A percentile compares a stretch with the other conserved stretches of the same genome.
These are phyloP conservation scores for Emericellopsis terricola DNA, from an alignment of 495 filamentous ascomycete genomes.

Conservation along the genomic window DNA sequence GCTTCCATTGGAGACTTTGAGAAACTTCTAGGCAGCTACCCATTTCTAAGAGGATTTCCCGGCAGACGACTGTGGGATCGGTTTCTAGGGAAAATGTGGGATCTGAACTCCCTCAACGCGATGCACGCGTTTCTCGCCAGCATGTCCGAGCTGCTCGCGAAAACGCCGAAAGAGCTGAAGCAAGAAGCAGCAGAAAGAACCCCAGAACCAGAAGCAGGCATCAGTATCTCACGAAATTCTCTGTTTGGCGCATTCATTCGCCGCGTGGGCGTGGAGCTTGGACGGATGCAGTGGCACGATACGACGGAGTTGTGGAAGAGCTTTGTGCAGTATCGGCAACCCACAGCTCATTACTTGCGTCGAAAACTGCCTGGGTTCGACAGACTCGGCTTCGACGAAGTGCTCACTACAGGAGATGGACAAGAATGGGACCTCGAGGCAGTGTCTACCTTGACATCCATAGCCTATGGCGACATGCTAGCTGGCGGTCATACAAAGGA, in stretches of 20 bases:
- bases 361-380: constrained; percentile 43
- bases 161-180: constrained; percentile 37
- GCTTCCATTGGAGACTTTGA: constrained; percentile 52
- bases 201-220: constrained; percentile 18
- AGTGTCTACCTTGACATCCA: constrained; percentile 31
- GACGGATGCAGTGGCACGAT: constrained; percentile 60
- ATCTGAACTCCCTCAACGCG: constrained; percentile 60
- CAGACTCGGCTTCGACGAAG: constrained; percentile 50
- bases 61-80: constrained; percentile 73
- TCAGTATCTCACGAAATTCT: constrained; percentile 44
- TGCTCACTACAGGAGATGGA: constrained; percentile 29
- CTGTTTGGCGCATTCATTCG: constrained; percentile 76
- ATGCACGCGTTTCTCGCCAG: constrained; percentile 54
- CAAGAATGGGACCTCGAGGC: constrained; percentile 23
- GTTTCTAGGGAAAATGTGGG: constrained; percentile 71
- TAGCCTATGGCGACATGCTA: constrained; percentile 44
- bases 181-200: constrained; percentile 10
- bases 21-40: constrained; percentile 38
- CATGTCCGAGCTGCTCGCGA: constrained; percentile 37
- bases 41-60: constrained; percentile 30
- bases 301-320: constrained; percentile 57
- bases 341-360: constrained; percentile 53
- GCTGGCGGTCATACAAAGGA: constrained; percentile 22
- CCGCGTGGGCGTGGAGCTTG: constrained; percentile 60
- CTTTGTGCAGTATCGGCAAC: constrained; percentile 61